Percentiles rank a stretch among this genome's conserved stretches.
Conservation (phyloP, 2,329 filamentous ascomycete species). For the Trichoderma afroharzianum region DNA sequence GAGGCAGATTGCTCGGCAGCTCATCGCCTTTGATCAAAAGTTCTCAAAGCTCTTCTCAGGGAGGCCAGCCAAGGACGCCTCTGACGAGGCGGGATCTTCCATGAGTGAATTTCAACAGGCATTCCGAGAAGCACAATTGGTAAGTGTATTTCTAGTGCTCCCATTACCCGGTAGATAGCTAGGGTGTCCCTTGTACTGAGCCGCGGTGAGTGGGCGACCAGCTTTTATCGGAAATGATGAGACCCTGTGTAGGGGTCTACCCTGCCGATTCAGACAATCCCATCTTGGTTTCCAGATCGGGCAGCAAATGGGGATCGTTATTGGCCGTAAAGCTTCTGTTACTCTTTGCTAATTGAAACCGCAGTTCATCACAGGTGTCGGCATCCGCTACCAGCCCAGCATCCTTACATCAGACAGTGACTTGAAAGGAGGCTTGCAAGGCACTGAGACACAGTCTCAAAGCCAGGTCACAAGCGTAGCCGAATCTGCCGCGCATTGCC, state of each 20-base stretch:
- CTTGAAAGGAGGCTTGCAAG: slow-evolving; percentile 26
- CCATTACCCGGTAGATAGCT: neutral
- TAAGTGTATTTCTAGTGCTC: neutral
- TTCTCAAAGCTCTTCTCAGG: slow-evolving; percentile 56
- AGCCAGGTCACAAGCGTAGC: neutral
- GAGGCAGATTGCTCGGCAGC: slow-evolving; percentile 57
- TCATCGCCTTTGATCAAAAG: slow-evolving; percentile 61
- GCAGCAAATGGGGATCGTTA: neutral
- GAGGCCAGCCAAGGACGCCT: slow-evolving; percentile 54
- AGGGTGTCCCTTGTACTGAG: neutral
- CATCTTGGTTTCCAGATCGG: neutral
- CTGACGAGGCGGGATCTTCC: slow-evolving; percentile 58
- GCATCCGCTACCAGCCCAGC: slow-evolving; percentile 17
- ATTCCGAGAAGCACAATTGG: slow-evolving; percentile 50
- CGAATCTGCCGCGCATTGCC: slow-evolving; percentile 13
- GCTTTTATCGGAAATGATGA: neutral
- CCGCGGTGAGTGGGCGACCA: neutral
- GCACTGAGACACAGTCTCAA: slow-evolving; percentile 30
- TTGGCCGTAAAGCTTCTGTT: neutral
- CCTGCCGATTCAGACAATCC: neutral
- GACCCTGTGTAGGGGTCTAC: neutral
- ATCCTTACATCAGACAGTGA: slow-evolving; percentile 15
- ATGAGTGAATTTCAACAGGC: slow-evolving; percentile 61
- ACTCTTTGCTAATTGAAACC: slow-evolving; percentile 39
- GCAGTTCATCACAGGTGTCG: slow-evolving; percentile 24